Percentiles rank a stretch among this genome's conserved stretches.
These are phyloP conservation scores for Lasiosphaeris hirsuta DNA, from an alignment of 495 filamentous ascomycete genomes.

Conservation along the genomic window DNA sequence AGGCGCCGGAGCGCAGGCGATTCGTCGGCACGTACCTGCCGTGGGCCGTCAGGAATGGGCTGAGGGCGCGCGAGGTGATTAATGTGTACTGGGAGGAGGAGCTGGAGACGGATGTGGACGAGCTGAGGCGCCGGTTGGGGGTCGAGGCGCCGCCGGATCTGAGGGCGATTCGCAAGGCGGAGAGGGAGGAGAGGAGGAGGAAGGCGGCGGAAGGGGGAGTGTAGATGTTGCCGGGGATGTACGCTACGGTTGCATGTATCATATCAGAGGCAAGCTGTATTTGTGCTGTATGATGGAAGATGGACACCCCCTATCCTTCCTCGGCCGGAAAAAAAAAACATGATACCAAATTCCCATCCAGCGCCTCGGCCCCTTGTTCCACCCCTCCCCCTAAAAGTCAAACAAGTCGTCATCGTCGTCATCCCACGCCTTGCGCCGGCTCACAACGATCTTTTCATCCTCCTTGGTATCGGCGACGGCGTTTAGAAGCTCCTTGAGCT, in stretches of 20 bases:
- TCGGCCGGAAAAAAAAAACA: background rate
- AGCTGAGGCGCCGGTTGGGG: conserved; percentile 66
- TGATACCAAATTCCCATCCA: background rate
- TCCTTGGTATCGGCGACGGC: conserved; percentile 70
- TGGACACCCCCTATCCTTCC: background rate
- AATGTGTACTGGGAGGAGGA: conserved; percentile 99
- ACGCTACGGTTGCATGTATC: background rate
- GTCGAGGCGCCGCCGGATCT: conserved; percentile 90
- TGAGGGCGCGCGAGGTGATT: conserved; percentile 74
- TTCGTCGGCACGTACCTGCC: conserved; percentile 76
- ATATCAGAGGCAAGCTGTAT: background rate
- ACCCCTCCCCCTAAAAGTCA: conserved; percentile 43
- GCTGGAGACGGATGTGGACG: conserved; percentile 78
- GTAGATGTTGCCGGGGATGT: background rate
- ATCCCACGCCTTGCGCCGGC: conserved; percentile 74
- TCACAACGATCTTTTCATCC: conserved; percentile 81
- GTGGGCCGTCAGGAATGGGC: conserved; percentile 85
- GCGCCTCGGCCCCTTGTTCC: background rate
- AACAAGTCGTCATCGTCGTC: conserved; percentile 85
- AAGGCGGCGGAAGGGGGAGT: conserved; percentile 19
- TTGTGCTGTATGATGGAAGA: background rate
- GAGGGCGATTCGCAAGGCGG: conserved; percentile 68
- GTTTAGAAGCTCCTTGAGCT: conserved; percentile 85
- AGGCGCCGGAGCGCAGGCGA: conserved; percentile 67
- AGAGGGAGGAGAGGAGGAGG: conserved; percentile 64